These are phyloP conservation scores for Rheum nobile DNA, from an alignment of 148 eudicot species.

Conservation along the genomic window DNA sequence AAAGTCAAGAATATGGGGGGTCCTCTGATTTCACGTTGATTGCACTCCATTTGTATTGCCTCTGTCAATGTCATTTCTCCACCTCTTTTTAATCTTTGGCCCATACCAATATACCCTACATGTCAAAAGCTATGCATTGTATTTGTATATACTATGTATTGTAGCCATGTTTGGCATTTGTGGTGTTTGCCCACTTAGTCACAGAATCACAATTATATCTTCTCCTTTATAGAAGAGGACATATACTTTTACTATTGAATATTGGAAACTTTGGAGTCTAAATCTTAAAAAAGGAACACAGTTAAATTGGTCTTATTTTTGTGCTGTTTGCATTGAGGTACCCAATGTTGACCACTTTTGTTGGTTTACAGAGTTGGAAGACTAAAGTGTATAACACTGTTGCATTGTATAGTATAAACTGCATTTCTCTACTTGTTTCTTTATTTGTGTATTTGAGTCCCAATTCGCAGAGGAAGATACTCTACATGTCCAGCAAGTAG, in stretches of 20 bases:
- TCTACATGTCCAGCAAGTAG: not conserved
- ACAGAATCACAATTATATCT: not conserved
- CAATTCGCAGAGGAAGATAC: not conserved
- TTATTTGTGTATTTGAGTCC: not conserved
- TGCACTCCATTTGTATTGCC: constrained; percentile 1
- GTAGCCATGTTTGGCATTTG: constrained; percentile 4
- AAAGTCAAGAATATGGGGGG: not conserved
- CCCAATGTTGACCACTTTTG: not conserved
- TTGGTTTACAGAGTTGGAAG: not conserved
- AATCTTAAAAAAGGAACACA: not conserved
- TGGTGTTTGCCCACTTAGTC: not conserved
- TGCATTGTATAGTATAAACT: not conserved
- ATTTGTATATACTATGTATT: not conserved
- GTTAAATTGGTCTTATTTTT: not conserved
- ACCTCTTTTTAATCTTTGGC: not conserved
- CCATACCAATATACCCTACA: not conserved
- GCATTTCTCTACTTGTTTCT: not conserved
- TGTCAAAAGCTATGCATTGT: not conserved
- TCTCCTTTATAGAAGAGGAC: not conserved
- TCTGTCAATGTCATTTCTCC: constrained; percentile 6
- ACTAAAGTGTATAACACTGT: not conserved
- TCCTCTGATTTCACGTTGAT: not conserved
- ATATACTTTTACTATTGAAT: not conserved
- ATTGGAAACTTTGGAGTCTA: not conserved
- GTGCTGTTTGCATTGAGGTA: not conserved